Evolutionary conservation across 1,284 basidiomycete species (phyloP), one percentile per base, ranked within the genome.

Genomic region (Sporisorium sorghi): DNA sequence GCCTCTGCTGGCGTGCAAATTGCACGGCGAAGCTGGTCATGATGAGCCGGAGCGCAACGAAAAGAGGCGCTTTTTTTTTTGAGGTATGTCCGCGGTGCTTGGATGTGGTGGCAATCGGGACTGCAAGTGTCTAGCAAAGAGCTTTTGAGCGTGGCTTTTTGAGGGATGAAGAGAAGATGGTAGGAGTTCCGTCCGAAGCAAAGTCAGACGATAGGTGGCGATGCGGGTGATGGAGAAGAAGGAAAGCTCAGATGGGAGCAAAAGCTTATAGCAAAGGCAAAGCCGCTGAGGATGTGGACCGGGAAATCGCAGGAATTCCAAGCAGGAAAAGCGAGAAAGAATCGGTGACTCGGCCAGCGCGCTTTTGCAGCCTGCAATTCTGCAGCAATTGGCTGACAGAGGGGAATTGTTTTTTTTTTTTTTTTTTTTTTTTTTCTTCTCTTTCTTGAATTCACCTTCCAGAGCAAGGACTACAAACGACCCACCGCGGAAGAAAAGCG

Each of bases 21-120:
- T 75, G 73, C 64, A 65, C 68, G 42, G 73, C 73, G 30, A 75
- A 71, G 59, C 67, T 71, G 23, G 73, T 59, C 73, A 75, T 75
- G 53, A 28, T 68, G 67, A 37, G 43, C 2, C 21, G 5, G 33
- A 24, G n/a, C n/a, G n/a, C n/a, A n/a, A n/a, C n/a, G n/a, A n/a
- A n/a, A n/a, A n/a, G n/a, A n/a, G n/a, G n/a, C n/a, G n/a, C n/a
- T n/a, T n/a, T n/a, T 49, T 52, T 42, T 43, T 51, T 23, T 15
- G 21, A 56, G 51, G 12, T 43, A 9, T 9, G 3, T 35, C 33
- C 12, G 33, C 7, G 10, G 39, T 12, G 15, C 15, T 40, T 37
- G 32, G 43, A 30, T 17, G 52, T 21, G 23, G 52, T 33, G 30
- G 32, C 33, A 35, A 35, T 14, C 7, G 3, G 11, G 5, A 11